Percentiles rank a stretch among this genome's conserved stretches.
phyloP scores from a whole-genome alignment of 2,329 filamentous ascomycete genomes.

The Lasiodiplodia hormozganensis region DNA sequence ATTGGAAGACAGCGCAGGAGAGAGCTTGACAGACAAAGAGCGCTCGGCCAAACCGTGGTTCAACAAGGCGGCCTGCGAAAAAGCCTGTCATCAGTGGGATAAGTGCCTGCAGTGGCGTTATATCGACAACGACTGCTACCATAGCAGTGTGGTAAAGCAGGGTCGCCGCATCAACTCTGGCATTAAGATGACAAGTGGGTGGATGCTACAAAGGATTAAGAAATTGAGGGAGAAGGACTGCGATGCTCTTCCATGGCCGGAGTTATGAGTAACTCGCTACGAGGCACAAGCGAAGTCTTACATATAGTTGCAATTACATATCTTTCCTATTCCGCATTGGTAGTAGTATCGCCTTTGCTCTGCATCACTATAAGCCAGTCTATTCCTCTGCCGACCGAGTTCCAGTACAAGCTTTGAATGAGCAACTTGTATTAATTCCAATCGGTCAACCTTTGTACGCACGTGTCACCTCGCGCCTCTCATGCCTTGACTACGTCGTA shows the following conservation, averaged over 20 bases:
- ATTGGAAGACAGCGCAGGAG: background rate
- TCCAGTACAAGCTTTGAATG: no score
- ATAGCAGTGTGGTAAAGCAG: slow-evolving; percentile 33
- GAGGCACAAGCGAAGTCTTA: no score
- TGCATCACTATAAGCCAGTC: no score
- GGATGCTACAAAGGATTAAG: slow-evolving; percentile 41
- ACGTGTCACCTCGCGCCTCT: no score
- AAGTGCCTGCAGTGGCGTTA: slow-evolving; percentile 45
- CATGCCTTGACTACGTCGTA: no score
- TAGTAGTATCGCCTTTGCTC: no score
- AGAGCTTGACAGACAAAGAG: background rate
- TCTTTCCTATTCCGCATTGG: no score
- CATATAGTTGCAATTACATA: no score
- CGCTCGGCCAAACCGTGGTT: slow-evolving; percentile 25
- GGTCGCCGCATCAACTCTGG: background rate
- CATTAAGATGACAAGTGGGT: slow-evolving; percentile 42
- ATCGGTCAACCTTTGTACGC: no score
- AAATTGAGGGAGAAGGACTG: slow-evolving; percentile 39
- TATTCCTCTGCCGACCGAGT: no score
- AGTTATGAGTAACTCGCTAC: no score
- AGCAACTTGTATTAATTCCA: no score
- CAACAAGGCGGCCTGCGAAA: slow-evolving; percentile 39
- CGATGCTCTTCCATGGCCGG: background rate
- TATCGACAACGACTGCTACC: slow-evolving; percentile 39
- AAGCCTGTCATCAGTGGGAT: slow-evolving; percentile 39